phyloP scores from a whole-genome alignment of 2,329 filamentous ascomycete species.

The Fusarium papillatum region DNA sequence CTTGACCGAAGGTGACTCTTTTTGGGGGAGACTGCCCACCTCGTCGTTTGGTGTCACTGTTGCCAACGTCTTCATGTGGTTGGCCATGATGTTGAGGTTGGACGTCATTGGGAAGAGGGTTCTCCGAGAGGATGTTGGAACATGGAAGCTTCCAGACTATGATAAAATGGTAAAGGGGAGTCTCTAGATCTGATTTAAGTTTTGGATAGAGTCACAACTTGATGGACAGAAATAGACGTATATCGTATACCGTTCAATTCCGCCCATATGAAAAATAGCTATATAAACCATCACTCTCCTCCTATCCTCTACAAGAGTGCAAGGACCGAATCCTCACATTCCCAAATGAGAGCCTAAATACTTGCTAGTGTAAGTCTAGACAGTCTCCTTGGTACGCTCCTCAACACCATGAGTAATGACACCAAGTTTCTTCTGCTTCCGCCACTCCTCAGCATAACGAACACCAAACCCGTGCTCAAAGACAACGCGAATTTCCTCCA shows the following conservation, averaged over 20 bases:
- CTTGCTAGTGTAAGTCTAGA: not conserved
- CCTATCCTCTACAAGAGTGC: not conserved
- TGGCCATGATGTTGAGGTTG: not conserved
- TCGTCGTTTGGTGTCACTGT: not conserved
- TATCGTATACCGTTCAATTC: not conserved
- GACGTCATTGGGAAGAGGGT: not conserved
- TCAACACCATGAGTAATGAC: not conserved
- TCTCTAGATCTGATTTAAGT: not conserved
- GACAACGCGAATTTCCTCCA: constrained; percentile 63
- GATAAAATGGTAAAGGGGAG: not conserved
- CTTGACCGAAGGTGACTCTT: not conserved
- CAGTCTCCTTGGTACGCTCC: not conserved
- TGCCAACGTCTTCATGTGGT: not conserved
- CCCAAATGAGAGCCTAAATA: not conserved
- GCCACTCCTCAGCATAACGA: constrained; percentile 37
- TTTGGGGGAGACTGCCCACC: not conserved
- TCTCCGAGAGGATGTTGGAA: not conserved
- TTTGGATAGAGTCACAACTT: not conserved
- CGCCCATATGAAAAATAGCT: not conserved
- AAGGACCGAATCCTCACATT: not conserved
- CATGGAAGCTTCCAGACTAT: not conserved
- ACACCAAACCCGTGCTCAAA: constrained; percentile 61
- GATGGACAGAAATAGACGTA: not conserved
- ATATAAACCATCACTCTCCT: not conserved
- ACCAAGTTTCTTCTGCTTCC: constrained; percentile 29